Percentiles rank a stretch among this genome's conserved stretches.
Conservation (phyloP, 2,329 filamentous ascomycete genomes). For the Botrytis porri region DNA sequence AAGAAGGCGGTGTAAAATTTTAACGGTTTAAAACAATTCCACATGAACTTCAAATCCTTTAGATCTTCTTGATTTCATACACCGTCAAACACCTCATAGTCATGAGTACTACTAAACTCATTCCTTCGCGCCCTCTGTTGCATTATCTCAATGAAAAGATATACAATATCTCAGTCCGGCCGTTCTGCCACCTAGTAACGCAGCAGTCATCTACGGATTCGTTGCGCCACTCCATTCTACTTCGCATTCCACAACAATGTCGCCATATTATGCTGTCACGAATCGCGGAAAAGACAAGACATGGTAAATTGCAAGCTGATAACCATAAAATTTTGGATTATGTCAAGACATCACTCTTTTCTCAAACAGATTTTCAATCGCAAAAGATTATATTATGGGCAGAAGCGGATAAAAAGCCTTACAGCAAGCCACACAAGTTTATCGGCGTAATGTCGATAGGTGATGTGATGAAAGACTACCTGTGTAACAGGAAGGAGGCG, state of each 20-base stretch:
- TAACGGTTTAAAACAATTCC: not conserved
- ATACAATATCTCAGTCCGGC: not conserved
- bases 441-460: not conserved
- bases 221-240: not conserved
- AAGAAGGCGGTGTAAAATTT: not conserved
- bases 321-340: conserved; percentile 5
- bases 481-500: not conserved
- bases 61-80: too few relatives aligned
- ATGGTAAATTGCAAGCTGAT: not conserved
- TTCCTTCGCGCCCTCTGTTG: not conserved
- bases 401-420: not conserved
- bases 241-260: conserved; percentile 13
- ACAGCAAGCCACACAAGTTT: not conserved
- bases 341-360: not conserved
- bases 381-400: not conserved
- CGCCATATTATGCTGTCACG: not conserved
- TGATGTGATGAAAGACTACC: not conserved
- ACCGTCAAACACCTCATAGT: not conserved
- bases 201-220: not conserved
- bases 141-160: not conserved
- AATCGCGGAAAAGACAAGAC: not conserved
- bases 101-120: conserved; percentile 7
- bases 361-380: not conserved
- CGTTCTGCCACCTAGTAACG: not conserved
- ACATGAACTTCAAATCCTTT: not conserved